Percentiles rank a stretch among this genome's conserved stretches.
These are phyloP conservation scores for Brettanomyces bruxellensis DNA, from an alignment of 805 yeast genomes.

Conservation along the genomic window DNA sequence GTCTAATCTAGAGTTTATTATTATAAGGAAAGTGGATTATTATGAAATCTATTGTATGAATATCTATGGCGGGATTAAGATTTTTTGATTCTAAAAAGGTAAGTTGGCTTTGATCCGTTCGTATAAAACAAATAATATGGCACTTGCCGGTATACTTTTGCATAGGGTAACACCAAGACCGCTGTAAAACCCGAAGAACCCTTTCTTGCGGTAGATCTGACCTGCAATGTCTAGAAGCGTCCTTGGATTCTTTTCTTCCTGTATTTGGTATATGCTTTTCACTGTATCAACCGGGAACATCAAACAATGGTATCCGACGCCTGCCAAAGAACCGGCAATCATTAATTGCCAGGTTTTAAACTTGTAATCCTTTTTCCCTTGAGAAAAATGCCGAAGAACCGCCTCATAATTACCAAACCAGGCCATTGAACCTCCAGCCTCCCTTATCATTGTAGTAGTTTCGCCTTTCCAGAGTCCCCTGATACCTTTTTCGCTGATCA, in stretches of 20 bases:
- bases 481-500: conserved; percentile 44
- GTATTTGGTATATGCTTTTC: conserved; percentile 76
- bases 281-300: conserved; percentile 87
- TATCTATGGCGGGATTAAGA: background rate
- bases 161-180: conserved; percentile 77
- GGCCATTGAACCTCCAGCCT: conserved; percentile 82
- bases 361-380: conserved; percentile 17
- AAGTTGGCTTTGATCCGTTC: conserved; percentile 41
- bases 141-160: conserved; percentile 86
- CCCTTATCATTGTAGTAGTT: conserved; percentile 70
- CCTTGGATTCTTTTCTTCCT: conserved; percentile 7
- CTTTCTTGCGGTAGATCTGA: conserved; percentile 40
- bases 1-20: too few species aligned
- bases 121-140: conserved; percentile 73
- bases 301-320: conserved; percentile 69
- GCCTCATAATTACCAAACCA: conserved; percentile 91
- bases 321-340: conserved; percentile 80
- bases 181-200: conserved; percentile 65
- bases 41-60: background rate
- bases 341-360: conserved; percentile 44
- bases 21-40: too few species aligned
- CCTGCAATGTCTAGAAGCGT: conserved; percentile 30
- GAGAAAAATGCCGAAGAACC: conserved; percentile 27
- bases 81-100: background rate
- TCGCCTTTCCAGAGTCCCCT: conserved; percentile 85